Evolutionary conservation across 148 eudicot genomes (phyloP).

Genomic region (Beta vulgaris): DNA sequence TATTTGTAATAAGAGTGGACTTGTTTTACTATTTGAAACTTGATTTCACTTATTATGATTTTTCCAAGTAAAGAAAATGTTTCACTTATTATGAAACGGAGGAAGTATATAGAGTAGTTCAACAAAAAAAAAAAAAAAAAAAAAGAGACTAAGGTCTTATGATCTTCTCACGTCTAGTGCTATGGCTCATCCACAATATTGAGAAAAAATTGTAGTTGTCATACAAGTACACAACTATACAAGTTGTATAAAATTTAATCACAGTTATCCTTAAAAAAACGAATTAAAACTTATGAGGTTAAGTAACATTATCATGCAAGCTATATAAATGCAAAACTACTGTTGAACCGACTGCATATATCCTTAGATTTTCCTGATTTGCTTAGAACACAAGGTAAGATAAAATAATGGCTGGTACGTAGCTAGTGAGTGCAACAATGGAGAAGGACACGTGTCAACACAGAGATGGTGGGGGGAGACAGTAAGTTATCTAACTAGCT

Average conservation of each 20-base stretch:
- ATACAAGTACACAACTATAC: no score
- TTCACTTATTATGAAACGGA: no score
- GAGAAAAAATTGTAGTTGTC: no score
- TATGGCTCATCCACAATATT: no score
- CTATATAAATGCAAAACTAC: slow-evolving; percentile 4
- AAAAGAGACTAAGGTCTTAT: no score
- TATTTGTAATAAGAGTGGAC: no score
- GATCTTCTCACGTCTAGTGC: no score
- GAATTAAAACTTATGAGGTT: neutral
- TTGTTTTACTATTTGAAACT: no score
- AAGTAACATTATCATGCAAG: neutral
- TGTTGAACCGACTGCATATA: slow-evolving; percentile 24
- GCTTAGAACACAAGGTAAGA: slow-evolving; percentile 21
- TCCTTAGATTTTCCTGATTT: neutral
- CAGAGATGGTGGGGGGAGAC: slow-evolving; percentile 16
- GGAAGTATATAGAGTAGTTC: no score
- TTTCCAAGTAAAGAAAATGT: no score
- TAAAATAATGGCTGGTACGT: slow-evolving; percentile 5
- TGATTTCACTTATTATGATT: no score
- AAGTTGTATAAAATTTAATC: neutral
- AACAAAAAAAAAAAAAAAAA: no score
- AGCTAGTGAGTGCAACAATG: neutral
- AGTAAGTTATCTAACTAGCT: slow-evolving; percentile 16
- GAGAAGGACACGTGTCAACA: slow-evolving; percentile 13
- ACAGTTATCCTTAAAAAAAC: neutral